Evolutionary conservation across 352 stramenopile genomes (phyloP).

Genomic region (Phytophthora chlamydospora): DNA sequence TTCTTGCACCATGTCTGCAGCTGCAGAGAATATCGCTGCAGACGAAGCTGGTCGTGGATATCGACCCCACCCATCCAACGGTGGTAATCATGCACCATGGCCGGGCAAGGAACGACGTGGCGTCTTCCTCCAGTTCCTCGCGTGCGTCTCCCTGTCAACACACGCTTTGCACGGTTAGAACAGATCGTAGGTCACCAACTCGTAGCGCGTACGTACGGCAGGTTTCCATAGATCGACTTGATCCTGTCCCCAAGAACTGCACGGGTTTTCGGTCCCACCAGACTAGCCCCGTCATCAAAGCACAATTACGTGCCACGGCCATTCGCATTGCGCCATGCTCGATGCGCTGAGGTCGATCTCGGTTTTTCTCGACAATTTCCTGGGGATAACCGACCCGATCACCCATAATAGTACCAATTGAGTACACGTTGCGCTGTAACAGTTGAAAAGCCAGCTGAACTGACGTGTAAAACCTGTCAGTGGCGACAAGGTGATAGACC

Average conservation of each 20-base stretch:
- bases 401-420: conserved; percentile 15
- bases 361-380: conserved; percentile 8
- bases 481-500: conserved; percentile 10
- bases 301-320: conserved; percentile 6
- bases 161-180: neutral
- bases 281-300: conserved; percentile 3
- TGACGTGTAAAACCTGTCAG: conserved; percentile 31
- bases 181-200: too few species aligned
- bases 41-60: conserved; percentile 21
- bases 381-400: neutral
- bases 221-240: conserved; percentile 1
- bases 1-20: conserved; percentile 11
- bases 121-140: neutral
- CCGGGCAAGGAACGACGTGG: neutral
- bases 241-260: neutral
- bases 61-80: conserved; percentile 24
- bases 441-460: conserved; percentile 23
- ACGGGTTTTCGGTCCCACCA: conserved; percentile 12
- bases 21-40: conserved; percentile 30
- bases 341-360: neutral
- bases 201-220: conserved; percentile 1
- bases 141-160: neutral
- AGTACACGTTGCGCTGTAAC: conserved; percentile 16
- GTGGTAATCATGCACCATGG: conserved; percentile 10
- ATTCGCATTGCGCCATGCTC: conserved; percentile 1